These are phyloP conservation scores for Penicillium sp. DNA, from an alignment of 2,329 filamentous ascomycete species.

Conservation along the genomic window DNA sequence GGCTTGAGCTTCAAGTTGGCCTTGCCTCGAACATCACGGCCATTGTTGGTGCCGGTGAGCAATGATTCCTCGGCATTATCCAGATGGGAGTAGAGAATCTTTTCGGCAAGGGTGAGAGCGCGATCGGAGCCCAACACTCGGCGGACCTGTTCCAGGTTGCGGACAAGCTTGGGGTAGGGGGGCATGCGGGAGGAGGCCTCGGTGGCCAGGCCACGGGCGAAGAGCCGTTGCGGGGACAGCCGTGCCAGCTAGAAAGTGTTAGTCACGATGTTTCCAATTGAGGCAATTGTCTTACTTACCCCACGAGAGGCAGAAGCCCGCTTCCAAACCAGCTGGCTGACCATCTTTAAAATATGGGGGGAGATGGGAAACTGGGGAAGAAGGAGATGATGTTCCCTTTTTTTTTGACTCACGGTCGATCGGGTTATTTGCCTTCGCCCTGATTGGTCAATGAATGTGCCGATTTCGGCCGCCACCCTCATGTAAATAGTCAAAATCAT, in stretches of 20 bases:
- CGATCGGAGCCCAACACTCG: conserved; percentile 66
- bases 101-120: conserved; percentile 85
- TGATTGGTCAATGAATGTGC: conserved; percentile 22
- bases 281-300: conserved; percentile 28
- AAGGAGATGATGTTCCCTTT: conserved; percentile 21
- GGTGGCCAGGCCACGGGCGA: conserved; percentile 39
- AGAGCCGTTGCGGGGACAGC: conserved; percentile 33
- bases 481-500: too few relatives aligned
- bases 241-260: conserved; percentile 33
- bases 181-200: conserved; percentile 60
- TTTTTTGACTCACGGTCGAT: conserved; percentile 14
- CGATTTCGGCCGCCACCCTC: conserved; percentile 22
- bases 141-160: conserved; percentile 73
- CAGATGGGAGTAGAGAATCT: conserved; percentile 96
- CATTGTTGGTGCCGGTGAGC: conserved; percentile 78
- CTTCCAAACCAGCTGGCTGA: conserved; percentile 44
- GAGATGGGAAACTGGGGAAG: conserved; percentile 16
- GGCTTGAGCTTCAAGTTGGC: conserved; percentile 97
- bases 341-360: conserved; percentile 31
- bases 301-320: conserved; percentile 39
- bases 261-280: conserved; percentile 10
- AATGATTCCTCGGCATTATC: conserved; percentile 87
- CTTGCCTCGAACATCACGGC: conserved; percentile 77
- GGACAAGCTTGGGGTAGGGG: conserved; percentile 79
- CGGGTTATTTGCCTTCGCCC: conserved; percentile 20